A percentile compares a stretch with the other conserved stretches of the same genome.
Conservation (phyloP, 2,329 filamentous ascomycete species). For the Alternaria incomplexa region DNA sequence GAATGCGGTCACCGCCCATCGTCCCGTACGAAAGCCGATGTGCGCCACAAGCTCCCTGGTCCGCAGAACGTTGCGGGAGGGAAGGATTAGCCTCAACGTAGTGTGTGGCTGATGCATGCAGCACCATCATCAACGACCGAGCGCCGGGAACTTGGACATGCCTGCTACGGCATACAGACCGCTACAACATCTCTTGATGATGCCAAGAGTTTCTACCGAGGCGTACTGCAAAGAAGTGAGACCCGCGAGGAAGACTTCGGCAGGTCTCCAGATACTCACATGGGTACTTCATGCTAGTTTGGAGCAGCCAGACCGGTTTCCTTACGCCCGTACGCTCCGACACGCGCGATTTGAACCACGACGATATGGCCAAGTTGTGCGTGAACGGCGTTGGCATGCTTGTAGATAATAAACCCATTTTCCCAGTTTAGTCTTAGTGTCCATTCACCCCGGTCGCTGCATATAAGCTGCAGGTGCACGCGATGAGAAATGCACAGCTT, state of each 20-base stretch:
- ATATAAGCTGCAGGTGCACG: slow-evolving; percentile 20
- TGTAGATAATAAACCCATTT: slow-evolving; percentile 21
- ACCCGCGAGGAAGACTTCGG: background rate
- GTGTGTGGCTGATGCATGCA: slow-evolving; percentile 10
- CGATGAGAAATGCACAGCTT: slow-evolving; percentile 6
- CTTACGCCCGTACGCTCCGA: background rate
- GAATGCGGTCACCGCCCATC: slow-evolving; percentile 6
- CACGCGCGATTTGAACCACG: background rate
- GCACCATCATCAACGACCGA: background rate
- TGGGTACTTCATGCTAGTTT: background rate
- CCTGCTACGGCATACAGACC: background rate
- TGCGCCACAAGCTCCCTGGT: background rate
- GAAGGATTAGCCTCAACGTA: background rate
- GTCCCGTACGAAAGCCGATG: background rate
- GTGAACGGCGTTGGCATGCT: slow-evolving; percentile 5
- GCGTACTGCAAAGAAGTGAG: background rate
- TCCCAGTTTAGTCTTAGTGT: slow-evolving; percentile 20
- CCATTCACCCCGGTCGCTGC: slow-evolving; percentile 6
- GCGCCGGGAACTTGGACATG: background rate
- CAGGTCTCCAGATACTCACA: background rate
- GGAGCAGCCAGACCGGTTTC: background rate
- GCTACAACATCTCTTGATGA: slow-evolving; percentile 3
- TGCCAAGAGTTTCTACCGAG: slow-evolving; percentile 1
- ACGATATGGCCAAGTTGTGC: background rate
- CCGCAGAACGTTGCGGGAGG: background rate